These are phyloP conservation scores for Eutreptiella sp. DNA, from an alignment of 208 protist genomes.

Conservation along the genomic window DNA sequence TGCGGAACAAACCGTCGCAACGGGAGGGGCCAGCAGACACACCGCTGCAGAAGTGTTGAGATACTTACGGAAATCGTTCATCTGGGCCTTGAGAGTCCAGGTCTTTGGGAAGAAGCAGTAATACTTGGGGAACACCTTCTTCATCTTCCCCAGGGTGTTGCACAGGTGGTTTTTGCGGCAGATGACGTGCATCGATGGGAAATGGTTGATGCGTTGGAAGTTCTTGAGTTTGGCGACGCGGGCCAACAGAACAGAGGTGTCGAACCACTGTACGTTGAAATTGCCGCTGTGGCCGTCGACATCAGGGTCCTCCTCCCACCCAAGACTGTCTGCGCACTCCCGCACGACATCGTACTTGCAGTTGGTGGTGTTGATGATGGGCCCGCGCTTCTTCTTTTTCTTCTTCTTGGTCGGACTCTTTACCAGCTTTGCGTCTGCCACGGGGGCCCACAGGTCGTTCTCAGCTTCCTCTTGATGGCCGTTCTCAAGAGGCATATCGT, in stretches of 20 bases:
- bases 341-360: conserved; percentile 75
- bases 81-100: conserved; percentile 72
- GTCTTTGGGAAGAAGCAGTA: conserved; percentile 79
- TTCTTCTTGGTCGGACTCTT: background rate
- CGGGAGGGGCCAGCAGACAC: too few species aligned
- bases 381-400: conserved; percentile 37
- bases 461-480: too few species aligned
- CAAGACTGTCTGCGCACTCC: conserved; percentile 55
- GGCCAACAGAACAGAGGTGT: conserved; percentile 76
- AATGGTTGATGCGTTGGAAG: conserved; percentile 92
- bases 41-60: too few species aligned
- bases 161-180: conserved; percentile 83
- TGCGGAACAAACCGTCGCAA: too few species aligned
- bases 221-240: conserved; percentile 71
- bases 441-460: too few species aligned
- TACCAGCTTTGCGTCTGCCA: background rate
- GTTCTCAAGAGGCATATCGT: too few species aligned
- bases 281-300: conserved; percentile 57
- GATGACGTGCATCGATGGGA: conserved; percentile 85
- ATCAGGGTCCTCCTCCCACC: conserved; percentile 63
- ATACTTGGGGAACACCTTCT: conserved; percentile 60
- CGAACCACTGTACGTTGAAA: conserved; percentile 88
- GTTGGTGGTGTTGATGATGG: conserved; percentile 56
- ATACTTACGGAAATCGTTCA: conserved; percentile 59
- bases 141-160: conserved; percentile 74